Base-by-base conservation (phyloP, 345 rosid species). In the Citrus australasica region DNA sequence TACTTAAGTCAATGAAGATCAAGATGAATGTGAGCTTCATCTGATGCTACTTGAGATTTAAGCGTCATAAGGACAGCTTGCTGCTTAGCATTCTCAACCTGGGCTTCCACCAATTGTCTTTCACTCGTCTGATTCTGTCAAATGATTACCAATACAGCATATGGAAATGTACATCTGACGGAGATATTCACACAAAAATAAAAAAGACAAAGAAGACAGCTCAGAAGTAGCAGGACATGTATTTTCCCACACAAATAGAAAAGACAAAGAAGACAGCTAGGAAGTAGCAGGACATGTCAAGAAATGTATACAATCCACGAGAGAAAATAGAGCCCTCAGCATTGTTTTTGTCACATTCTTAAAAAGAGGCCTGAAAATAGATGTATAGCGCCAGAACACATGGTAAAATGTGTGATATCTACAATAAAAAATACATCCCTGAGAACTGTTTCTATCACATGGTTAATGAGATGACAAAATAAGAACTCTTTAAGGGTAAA, bases 51-150 rank as follows among this genome's bases (percentile, higher is more conserved):
- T 87, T 96, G 99, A 79, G 93, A 88, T 82, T 94, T 96, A 67
- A 96, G 90, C 24, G 95, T 75, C 90, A 87, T 61, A 25, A 96
- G 91, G 84, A 94, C 87, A 78, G 97, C 92, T 89, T 94, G 99
- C 87, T 92, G 97, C 89, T 90, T 92, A 77, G 99, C 97, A 87
- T 91, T 92, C 90, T 90, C 94, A 71, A 96, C 98, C 84, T 94
- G 98, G 67, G 98, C 99, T 87, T 96, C 98, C 76, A 94, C 98
- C 97, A 98, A 96, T 69, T 96, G 98, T 81, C 91, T 91, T 88
- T 96, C 98, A 85, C 99, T 96, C 63, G 94, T 91, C 98, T 95
- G 40, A 80, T 92, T 84, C 99, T 96, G 89, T 78, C 73, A 75
- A 80, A 80, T 67, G 73, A 74, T 32, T 33, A 17, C 38, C 51